These are phyloP conservation scores for Termitomyces sp. DNA, from an alignment of 768 basidiomycete genomes.

Conservation along the genomic window DNA sequence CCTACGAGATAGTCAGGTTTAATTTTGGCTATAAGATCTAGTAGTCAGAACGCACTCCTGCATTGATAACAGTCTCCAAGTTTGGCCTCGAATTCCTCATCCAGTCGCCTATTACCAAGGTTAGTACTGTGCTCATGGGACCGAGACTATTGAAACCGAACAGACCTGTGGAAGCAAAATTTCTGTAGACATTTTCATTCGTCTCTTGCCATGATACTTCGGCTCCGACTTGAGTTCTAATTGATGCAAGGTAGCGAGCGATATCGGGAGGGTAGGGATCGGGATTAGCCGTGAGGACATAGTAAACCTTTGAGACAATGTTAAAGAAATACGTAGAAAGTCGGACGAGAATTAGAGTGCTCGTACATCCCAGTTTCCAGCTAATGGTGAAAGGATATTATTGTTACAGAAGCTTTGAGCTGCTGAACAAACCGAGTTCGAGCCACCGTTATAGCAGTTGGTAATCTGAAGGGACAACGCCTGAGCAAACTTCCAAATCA, in stretches of 20 bases:
- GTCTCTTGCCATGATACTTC: conserved; percentile 39
- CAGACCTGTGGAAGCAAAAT: conserved; percentile 47
- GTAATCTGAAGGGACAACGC: conserved; percentile 37
- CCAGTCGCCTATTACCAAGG: conserved; percentile 44
- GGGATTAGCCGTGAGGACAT: conserved; percentile 39
- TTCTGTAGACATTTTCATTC: conserved; percentile 38
- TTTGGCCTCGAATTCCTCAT: conserved; percentile 47
- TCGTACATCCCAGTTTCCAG: conserved; percentile 50
- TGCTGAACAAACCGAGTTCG: conserved; percentile 45
- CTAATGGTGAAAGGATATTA: conserved; percentile 48
- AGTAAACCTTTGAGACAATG: conserved; percentile 34
- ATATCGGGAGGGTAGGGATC: conserved; percentile 51
- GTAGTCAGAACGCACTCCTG: conserved; percentile 37
- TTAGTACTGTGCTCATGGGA: neutral
- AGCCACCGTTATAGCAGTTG: conserved; percentile 45
- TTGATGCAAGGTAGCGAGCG: conserved; percentile 24
- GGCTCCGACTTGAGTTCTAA: conserved; percentile 38
- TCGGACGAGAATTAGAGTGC: neutral
- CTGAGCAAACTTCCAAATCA: neutral
- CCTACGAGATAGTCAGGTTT: conserved; percentile 14
- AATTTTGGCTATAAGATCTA: neutral
- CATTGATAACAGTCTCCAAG: conserved; percentile 55
- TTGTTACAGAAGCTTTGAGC: conserved; percentile 61
- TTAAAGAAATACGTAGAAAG: neutral
- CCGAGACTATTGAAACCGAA: neutral